These are phyloP conservation scores for Trichoderma koningii DNA, from an alignment of 2,329 filamentous ascomycete species.

Conservation along the genomic window DNA sequence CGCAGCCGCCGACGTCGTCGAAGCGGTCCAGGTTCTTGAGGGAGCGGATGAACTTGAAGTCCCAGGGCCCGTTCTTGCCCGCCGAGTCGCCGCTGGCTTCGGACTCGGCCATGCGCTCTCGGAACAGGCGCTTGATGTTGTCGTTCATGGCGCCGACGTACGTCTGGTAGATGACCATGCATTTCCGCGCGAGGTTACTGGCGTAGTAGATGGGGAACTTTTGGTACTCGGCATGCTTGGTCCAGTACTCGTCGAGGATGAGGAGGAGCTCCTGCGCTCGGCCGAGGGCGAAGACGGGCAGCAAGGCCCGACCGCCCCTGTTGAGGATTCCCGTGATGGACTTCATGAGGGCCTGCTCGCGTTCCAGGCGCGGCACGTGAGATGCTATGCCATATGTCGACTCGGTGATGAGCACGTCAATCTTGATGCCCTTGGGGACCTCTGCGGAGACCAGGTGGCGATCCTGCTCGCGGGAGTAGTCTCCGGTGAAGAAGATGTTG, in stretches of 20 bases:
- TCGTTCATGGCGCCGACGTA: constrained; percentile 99
- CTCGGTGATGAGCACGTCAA: constrained; percentile 96
- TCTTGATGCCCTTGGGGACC: constrained; percentile 83
- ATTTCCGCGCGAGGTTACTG: constrained; percentile 89
- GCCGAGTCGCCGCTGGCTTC: constrained; percentile 75
- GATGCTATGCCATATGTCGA: constrained; percentile 96
- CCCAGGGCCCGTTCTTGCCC: constrained; percentile 86
- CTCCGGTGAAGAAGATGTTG: constrained; percentile 95
- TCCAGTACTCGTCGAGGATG: constrained; percentile 97
- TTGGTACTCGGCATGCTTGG: constrained; percentile 82
- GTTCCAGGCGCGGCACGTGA: constrained; percentile 84
- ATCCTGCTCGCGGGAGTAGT: constrained; percentile 95
- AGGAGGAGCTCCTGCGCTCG: constrained; percentile 90
- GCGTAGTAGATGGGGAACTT: constrained; percentile 97
- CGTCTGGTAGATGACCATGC: constrained; percentile 98
- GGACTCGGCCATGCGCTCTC: constrained; percentile 87
- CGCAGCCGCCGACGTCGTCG: constrained; percentile 91
- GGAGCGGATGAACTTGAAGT: constrained; percentile 91
- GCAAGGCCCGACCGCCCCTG: constrained; percentile 84
- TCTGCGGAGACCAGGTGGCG: constrained; percentile 92
- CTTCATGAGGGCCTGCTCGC: constrained; percentile 93
- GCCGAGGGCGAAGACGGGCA: constrained; percentile 94
- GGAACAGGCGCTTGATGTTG: constrained; percentile 95
- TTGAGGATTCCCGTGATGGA: constrained; percentile 89
- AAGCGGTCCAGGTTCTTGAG: constrained; percentile 93